Conservation (phyloP, 768 basidiomycete species). For the Galerina marginata region DNA sequence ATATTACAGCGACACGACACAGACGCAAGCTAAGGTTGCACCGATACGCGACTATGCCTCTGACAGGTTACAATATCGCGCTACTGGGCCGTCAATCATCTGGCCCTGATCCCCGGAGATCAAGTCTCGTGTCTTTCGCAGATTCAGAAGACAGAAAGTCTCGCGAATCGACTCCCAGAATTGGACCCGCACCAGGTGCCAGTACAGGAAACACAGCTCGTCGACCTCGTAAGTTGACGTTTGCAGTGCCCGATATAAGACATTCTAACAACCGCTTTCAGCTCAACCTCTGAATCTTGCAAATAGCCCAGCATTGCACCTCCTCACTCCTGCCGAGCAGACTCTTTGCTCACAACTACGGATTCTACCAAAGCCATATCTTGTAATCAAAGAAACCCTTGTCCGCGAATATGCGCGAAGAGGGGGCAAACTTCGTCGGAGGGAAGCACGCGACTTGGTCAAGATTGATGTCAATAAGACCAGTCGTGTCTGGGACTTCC, state of each 20-base stretch:
- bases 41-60: slow-evolving; percentile 57
- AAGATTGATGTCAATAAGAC: slow-evolving; percentile 96
- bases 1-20: slow-evolving; percentile 2
- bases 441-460: slow-evolving; percentile 89
- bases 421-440: slow-evolving; percentile 84
- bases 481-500: slow-evolving; percentile 90
- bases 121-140: slow-evolving; percentile 43
- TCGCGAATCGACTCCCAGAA: slow-evolving; percentile 66
- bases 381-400: slow-evolving; percentile 94
- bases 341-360: slow-evolving; percentile 86
- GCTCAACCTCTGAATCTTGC: slow-evolving; percentile 84
- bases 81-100: slow-evolving; percentile 57
- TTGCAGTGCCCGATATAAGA: background rate
- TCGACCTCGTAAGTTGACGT: slow-evolving; percentile 45
- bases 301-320: slow-evolving; percentile 86
- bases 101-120: slow-evolving; percentile 58
- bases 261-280: slow-evolving; percentile 22
- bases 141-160: slow-evolving; percentile 61
- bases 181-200: slow-evolving; percentile 39
- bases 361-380: slow-evolving; percentile 93
- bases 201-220: slow-evolving; percentile 45
- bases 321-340: slow-evolving; percentile 89
- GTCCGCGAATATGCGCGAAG: slow-evolving; percentile 92
- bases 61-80: slow-evolving; percentile 58
- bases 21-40: slow-evolving; percentile 70